Base-by-base conservation (phyloP, 306 rosid genomes). In the Glycyrrhiza uralensis region DNA sequence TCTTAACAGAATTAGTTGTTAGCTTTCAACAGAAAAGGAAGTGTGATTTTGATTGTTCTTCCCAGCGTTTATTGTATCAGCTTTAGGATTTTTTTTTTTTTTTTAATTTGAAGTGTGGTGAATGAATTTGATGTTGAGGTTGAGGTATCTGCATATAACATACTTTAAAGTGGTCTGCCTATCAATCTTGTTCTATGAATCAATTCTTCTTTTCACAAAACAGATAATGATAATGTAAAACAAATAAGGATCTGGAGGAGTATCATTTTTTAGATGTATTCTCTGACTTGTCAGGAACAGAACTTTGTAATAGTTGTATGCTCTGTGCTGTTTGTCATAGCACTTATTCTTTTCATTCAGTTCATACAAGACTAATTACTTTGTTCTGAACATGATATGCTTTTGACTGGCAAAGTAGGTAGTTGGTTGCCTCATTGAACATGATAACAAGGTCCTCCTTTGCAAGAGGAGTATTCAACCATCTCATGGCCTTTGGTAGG, bases 391-490 rank as follows among this genome's bases (percentile, higher is more conserved):
- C 45, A 18, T 65, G 71, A 13, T 56, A 47, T 62, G 68, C 62
- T 65, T 78, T 74, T 44, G 58, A 66, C 10, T 74, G 78, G 60
- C 69, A 66, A 82, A 77, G 80, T 78, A 94, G 97, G 97, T 94
- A 23, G 97, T 89, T 66, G 99, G 99, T 60, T 94, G 99, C 89
- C 91, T 94, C 66, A 63, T 94, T 58, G 93, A 83, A 80, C 89
- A 91, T 19, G 97, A 94, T 23, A 78, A 85, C 77, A 86, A 84
- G 85, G 85, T 91, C 75, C 86, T 94, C 66, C 99, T 94, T 85
- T 94, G 99, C 93, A 94, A 91, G 95, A 83, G 99, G 86, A 94
- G 81, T 66, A 91, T 94, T 68, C 90, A 94, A 74, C 99, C 99
- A 33, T 94, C 99, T 60, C 86, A 80, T 15, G 99, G 97, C 66